These are phyloP conservation scores for Pleurotus ostreatus DNA, from an alignment of 768 basidiomycete species.

Conservation along the genomic window DNA sequence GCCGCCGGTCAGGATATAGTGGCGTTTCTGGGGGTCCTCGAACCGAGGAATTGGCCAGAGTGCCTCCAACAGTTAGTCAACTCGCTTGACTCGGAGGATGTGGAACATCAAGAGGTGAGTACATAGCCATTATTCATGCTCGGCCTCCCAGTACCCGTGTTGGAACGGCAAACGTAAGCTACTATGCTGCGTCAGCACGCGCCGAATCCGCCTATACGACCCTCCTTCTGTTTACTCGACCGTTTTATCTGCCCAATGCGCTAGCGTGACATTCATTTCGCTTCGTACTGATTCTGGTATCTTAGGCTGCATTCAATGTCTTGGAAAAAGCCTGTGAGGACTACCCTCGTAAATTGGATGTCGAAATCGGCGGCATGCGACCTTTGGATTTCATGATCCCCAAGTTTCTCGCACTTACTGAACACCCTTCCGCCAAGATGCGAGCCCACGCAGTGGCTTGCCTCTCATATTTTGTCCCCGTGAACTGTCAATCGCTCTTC, in stretches of 20 bases:
- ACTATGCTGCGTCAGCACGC: constrained; percentile 2
- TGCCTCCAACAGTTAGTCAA: constrained; percentile 83
- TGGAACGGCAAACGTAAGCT: constrained; percentile 3
- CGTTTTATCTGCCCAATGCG: constrained; percentile 3
- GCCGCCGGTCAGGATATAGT: constrained; percentile 94
- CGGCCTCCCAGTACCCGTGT: neutral
- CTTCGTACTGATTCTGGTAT: constrained; percentile 14
- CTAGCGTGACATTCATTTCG: constrained; percentile 9
- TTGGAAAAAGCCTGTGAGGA: constrained; percentile 97
- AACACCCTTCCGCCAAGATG: constrained; percentile 85
- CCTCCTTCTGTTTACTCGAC: neutral
- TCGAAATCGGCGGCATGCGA: constrained; percentile 88
- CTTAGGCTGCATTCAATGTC: constrained; percentile 85
- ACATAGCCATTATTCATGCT: constrained; percentile 7
- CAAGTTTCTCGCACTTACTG: constrained; percentile 86
- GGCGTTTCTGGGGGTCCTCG: constrained; percentile 80
- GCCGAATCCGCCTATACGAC: neutral
- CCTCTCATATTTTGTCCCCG: constrained; percentile 88
- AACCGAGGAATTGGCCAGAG: constrained; percentile 94
- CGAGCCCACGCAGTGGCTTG: constrained; percentile 92
- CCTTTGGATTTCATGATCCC: constrained; percentile 97
- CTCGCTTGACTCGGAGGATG: constrained; percentile 72
- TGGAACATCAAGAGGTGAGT: constrained; percentile 82
- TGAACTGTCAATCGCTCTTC: constrained; percentile 82
- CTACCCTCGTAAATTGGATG: constrained; percentile 91